A percentile compares a stretch with the other conserved stretches of the same genome.
Evolutionary conservation across 371 early-diverging fungal genomes (phyloP).

Genomic region (Polyrhizophydium stewartii): DNA sequence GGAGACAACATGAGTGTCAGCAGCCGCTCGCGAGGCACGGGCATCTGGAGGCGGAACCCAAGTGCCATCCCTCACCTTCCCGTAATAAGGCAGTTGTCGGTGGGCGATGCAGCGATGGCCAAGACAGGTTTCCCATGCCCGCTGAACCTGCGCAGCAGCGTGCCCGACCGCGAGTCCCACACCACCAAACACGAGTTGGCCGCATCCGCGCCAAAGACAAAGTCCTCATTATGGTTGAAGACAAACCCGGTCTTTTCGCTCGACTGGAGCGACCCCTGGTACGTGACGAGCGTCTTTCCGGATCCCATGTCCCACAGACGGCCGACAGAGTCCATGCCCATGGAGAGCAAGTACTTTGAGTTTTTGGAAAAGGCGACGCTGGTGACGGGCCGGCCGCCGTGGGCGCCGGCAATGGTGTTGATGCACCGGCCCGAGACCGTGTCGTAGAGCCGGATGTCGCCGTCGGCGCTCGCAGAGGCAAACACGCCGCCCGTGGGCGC

Average conservation of each 20-base stretch:
- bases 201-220: constrained; percentile 76
- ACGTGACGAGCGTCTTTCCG: constrained; percentile 62
- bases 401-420: constrained; percentile 66
- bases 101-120: constrained; percentile 22
- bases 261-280: constrained; percentile 54
- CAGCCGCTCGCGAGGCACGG: too few relatives aligned
- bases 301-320: constrained; percentile 80
- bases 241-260: constrained; percentile 32
- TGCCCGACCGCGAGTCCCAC: constrained; percentile 39
- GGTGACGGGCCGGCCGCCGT: constrained; percentile 70
- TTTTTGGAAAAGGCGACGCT: constrained; percentile 69
- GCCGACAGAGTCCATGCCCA: constrained; percentile 71
- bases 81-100: constrained; percentile 22
- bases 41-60: too few relatives aligned
- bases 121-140: constrained; percentile 16
- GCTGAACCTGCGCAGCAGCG: background rate
- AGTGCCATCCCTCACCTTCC: constrained; percentile 17
- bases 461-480: constrained; percentile 69
- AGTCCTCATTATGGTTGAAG: constrained; percentile 73
- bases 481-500: background rate
- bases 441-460: constrained; percentile 86
- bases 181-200: constrained; percentile 14
- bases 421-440: constrained; percentile 68
- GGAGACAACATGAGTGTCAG: too few relatives aligned
- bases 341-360: constrained; percentile 69